phyloP scores from a whole-genome alignment of 169 alveolate species.

The Plasmodium gonderi region DNA sequence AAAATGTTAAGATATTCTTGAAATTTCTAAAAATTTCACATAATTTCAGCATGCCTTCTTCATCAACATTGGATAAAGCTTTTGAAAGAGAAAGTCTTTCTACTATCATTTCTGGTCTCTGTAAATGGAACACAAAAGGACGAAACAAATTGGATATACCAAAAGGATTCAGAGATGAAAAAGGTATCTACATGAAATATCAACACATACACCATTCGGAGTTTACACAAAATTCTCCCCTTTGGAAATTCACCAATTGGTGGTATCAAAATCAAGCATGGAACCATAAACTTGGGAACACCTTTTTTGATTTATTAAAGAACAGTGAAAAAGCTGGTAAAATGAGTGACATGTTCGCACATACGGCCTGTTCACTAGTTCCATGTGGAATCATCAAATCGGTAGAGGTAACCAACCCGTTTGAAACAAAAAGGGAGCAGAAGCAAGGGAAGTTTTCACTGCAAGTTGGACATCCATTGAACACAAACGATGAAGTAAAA shows the following conservation, averaged over 20 bases:
- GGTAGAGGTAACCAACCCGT: background rate
- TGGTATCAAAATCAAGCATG: background rate
- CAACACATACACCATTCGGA: background rate
- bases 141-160: too few species aligned
- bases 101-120: background rate
- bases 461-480: background rate
- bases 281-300: background rate
- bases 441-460: background rate
- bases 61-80: background rate
- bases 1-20: constrained; percentile 20
- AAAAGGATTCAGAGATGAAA: too few species aligned
- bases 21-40: constrained; percentile 7
- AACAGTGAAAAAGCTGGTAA: background rate
- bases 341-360: background rate
- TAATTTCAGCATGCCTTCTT: background rate
- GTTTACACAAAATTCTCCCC: background rate
- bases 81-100: background rate
- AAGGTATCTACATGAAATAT: too few species aligned
- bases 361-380: background rate
- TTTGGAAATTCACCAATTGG: background rate
- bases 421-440: background rate
- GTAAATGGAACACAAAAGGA: too few species aligned
- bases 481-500: background rate
- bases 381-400: background rate
- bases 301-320: background rate